phyloP scores from a whole-genome alignment of 345 rosid genomes.

The Diplotaxis tenuifolia region DNA sequence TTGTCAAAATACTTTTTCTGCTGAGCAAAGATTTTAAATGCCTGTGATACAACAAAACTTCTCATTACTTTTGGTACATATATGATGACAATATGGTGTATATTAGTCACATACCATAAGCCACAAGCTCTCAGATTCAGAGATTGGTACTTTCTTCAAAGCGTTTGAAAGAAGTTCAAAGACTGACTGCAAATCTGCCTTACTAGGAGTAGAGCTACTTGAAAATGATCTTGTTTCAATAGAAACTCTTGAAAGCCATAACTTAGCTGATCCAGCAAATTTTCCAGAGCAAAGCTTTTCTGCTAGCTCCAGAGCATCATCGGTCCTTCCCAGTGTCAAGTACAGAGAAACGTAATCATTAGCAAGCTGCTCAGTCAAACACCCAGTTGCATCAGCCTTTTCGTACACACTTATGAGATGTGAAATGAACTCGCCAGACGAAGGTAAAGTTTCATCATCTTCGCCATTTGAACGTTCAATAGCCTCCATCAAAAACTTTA shows the following conservation, averaged over 20 bases:
- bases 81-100: not conserved
- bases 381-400: conserved; percentile 62
- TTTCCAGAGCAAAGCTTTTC: conserved; percentile 60
- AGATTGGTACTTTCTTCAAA: conserved; percentile 47
- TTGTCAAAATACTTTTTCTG: conserved; percentile 56
- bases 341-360: conserved; percentile 59
- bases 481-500: conserved; percentile 57
- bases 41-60: conserved; percentile 45
- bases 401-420: conserved; percentile 53
- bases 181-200: conserved; percentile 46
- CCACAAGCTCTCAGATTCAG: conserved; percentile 84
- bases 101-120: conserved; percentile 51
- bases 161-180: conserved; percentile 54
- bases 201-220: conserved; percentile 36
- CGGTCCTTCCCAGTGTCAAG: conserved; percentile 55
- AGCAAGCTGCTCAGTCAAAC: conserved; percentile 68
- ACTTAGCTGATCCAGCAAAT: conserved; percentile 50
- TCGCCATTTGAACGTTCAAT: conserved; percentile 40
- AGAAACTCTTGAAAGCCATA: conserved; percentile 63
- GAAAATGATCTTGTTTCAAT: conserved; percentile 52
- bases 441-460: conserved; percentile 28
- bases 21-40: conserved; percentile 53
- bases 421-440: conserved; percentile 39
- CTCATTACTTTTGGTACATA: not conserved
- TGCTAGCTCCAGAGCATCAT: conserved; percentile 61